Evolutionary conservation across 768 basidiomycete genomes (phyloP).

Genomic region (Cytidiella melzeri): DNA sequence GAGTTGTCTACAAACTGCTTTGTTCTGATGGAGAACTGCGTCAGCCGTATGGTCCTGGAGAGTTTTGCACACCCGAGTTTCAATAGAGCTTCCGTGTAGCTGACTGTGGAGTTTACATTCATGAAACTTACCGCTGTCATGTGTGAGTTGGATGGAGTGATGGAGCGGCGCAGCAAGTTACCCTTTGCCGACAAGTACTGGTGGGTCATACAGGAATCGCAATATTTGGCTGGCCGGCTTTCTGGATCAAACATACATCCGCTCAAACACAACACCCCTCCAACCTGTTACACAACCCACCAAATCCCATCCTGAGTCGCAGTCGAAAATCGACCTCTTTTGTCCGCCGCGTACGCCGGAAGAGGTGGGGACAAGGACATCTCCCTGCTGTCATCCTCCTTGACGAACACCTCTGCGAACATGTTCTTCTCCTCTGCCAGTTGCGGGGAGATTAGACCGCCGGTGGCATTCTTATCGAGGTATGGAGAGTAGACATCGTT

Average conservation of each 20-base stretch:
- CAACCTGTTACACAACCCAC: background rate
- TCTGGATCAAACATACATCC: too few relatives aligned
- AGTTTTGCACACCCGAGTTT: constrained; percentile 84
- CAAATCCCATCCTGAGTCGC: background rate
- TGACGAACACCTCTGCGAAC: background rate
- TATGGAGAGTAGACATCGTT: background rate
- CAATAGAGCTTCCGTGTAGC: constrained; percentile 16
- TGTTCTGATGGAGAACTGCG: constrained; percentile 9
- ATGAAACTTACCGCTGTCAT: too few relatives aligned
- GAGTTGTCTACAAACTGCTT: background rate
- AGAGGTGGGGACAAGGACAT: background rate
- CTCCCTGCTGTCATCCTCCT: background rate
- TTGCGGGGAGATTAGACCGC: background rate
- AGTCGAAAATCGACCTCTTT: background rate
- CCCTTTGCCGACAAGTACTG: too few relatives aligned
- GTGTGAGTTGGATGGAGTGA: too few relatives aligned
- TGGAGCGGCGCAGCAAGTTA: too few relatives aligned
- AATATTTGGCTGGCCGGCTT: too few relatives aligned
- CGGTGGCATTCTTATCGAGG: background rate
- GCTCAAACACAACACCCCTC: too few relatives aligned
- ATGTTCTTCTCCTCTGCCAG: background rate
- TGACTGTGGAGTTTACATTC: too few relatives aligned
- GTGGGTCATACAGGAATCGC: too few relatives aligned
- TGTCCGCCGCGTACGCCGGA: background rate
- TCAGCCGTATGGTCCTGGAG: constrained; percentile 96